Percentiles rank a stretch among this genome's conserved stretches.
phyloP scores from a whole-genome alignment of 208 protist species.

The Angomonas ambiguus region DNA sequence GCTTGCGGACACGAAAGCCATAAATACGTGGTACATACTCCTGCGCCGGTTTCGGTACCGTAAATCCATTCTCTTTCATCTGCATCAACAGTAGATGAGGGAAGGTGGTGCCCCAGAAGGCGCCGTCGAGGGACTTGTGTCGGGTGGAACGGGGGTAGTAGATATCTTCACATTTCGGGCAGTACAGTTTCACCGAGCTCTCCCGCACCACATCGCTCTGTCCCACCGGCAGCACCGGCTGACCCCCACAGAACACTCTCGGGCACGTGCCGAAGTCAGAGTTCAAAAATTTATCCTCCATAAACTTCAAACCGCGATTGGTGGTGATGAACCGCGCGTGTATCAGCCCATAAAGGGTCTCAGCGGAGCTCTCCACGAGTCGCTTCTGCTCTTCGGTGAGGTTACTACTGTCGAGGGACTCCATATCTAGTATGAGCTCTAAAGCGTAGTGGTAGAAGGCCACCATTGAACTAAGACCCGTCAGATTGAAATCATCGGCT shows the following conservation, averaged over 20 bases:
- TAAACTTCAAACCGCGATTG: constrained; percentile 91
- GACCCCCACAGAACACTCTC: constrained; percentile 94
- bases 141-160: constrained; percentile 93
- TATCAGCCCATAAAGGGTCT: constrained; percentile 98
- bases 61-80: constrained; percentile 48
- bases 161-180: constrained; percentile 97
- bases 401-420: constrained; percentile 79
- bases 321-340: constrained; percentile 99
- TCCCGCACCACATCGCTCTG: constrained; percentile 93
- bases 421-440: constrained; percentile 97
- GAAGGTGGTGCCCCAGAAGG: constrained; percentile 98
- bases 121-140: constrained; percentile 94
- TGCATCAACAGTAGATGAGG: constrained; percentile 92
- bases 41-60: constrained; percentile 49
- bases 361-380: constrained; percentile 93
- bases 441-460: constrained; percentile 97
- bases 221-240: constrained; percentile 94
- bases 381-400: constrained; percentile 96
- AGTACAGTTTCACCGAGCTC: constrained; percentile 95
- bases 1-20: constrained; percentile 94
- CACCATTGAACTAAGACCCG: constrained; percentile 91
- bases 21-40: constrained; percentile 96
- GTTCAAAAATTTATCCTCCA: constrained; percentile 96
- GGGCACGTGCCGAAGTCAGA: constrained; percentile 96
- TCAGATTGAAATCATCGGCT: constrained; percentile 98